These are phyloP conservation scores for Eucalyptus dawsonii DNA, from an alignment of 345 rosid species.

Conservation along the genomic window DNA sequence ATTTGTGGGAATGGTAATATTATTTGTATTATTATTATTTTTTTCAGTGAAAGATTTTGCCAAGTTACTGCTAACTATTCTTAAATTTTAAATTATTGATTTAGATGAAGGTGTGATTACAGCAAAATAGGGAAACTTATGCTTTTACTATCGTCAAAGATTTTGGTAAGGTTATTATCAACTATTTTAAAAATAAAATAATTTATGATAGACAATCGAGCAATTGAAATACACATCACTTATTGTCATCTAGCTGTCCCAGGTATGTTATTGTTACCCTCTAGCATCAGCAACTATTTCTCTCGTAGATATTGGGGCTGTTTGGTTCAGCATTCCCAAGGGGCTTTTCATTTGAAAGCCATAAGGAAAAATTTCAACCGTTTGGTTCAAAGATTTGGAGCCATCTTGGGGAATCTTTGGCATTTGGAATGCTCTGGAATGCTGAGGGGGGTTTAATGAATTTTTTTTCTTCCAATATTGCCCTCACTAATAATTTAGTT, in stretches of 20 bases:
- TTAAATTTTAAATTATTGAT: neutral
- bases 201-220: neutral
- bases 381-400: too few relatives aligned
- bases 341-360: too few relatives aligned
- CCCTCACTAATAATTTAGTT: too few relatives aligned
- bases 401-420: too few relatives aligned
- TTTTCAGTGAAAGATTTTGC: neutral
- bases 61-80: fast-evolving
- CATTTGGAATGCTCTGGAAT: too few relatives aligned
- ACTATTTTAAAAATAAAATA: neutral
- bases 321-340: too few relatives aligned
- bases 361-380: too few relatives aligned
- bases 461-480: too few relatives aligned
- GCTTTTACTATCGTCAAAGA: fast-evolving
- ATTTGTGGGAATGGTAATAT: neutral
- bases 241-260: neutral
- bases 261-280: neutral
- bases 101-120: neutral
- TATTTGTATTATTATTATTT: neutral
- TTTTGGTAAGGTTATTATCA: neutral
- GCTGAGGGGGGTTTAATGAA: too few relatives aligned
- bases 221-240: neutral
- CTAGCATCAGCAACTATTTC: neutral
- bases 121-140: neutral
- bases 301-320: neutral